phyloP scores from a whole-genome alignment of 352 stramenopile species.

The Pythium coloratum region DNA sequence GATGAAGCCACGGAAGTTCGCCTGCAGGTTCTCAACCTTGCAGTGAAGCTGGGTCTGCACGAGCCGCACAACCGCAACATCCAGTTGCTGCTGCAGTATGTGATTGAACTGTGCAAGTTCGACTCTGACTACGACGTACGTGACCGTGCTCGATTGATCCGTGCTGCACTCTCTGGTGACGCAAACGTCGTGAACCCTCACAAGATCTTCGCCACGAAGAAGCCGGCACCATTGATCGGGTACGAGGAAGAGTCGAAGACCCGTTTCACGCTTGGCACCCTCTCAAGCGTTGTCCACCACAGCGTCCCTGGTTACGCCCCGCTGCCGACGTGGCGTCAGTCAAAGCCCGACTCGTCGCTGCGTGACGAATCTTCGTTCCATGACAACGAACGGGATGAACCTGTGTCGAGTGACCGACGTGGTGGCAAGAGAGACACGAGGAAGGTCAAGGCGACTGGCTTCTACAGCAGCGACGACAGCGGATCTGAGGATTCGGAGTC shows the following conservation, averaged over 20 bases:
- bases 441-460: constrained; percentile 50
- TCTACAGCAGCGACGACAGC: constrained; percentile 72
- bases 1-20: constrained; percentile 89
- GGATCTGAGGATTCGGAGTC: constrained; percentile 38
- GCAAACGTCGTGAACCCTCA: constrained; percentile 58
- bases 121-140: constrained; percentile 93
- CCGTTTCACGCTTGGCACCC: constrained; percentile 82
- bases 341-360: constrained; percentile 65
- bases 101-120: constrained; percentile 92
- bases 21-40: constrained; percentile 91
- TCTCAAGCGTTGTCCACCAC: constrained; percentile 88
- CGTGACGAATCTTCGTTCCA: constrained; percentile 70
- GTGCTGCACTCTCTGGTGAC: constrained; percentile 61
- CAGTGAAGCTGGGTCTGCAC: constrained; percentile 87
- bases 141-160: constrained; percentile 89
- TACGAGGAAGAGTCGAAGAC: constrained; percentile 71
- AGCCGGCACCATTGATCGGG: constrained; percentile 74
- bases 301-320: constrained; percentile 79
- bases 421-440: constrained; percentile 22
- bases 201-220: constrained; percentile 80
- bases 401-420: constrained; percentile 17
- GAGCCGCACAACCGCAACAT: constrained; percentile 73
- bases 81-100: constrained; percentile 84
- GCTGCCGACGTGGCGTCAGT: constrained; percentile 71
- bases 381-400: constrained; percentile 28